A percentile compares a stretch with the other conserved stretches of the same genome.
phyloP scores from a whole-genome alignment of 768 basidiomycete genomes.

The Boletus bicolor region DNA sequence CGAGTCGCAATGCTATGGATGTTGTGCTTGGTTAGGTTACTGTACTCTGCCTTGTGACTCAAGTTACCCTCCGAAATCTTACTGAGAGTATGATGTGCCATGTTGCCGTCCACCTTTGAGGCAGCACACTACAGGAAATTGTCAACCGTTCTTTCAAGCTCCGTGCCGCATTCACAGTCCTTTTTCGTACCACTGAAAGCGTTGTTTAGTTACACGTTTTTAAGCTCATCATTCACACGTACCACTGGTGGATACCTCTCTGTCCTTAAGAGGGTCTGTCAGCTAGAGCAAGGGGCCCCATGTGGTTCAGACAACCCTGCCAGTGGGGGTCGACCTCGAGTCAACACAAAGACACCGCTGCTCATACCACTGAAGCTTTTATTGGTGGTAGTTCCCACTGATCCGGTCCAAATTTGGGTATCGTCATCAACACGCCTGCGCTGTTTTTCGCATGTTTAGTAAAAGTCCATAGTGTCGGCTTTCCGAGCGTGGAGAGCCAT shows the following conservation, averaged over 20 bases:
- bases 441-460: slow-evolving; percentile 79
- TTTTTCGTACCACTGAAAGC: too few relatives aligned
- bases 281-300: background rate
- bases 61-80: background rate
- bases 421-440: slow-evolving; percentile 64
- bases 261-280: background rate
- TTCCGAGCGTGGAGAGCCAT: slow-evolving; percentile 84
- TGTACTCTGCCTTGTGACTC: background rate
- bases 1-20: slow-evolving; percentile 27
- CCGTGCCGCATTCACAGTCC: background rate
- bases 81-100: background rate
- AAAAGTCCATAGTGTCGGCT: slow-evolving; percentile 78
- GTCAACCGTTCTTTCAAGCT: background rate
- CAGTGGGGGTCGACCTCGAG: too few relatives aligned
- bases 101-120: background rate
- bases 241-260: too few relatives aligned
- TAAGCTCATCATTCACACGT: too few relatives aligned
- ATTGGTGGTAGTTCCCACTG: slow-evolving; percentile 83
- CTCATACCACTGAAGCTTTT: slow-evolving; percentile 17
- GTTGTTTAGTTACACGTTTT: background rate
- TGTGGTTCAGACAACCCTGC: background rate
- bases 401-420: slow-evolving; percentile 81
- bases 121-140: background rate
- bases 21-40: slow-evolving; percentile 17
- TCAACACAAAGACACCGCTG: too few relatives aligned